Percentiles rank a stretch among this genome's conserved stretches.
Conservation (phyloP, 108 stramenopile species). For the Seminavis robusta region DNA sequence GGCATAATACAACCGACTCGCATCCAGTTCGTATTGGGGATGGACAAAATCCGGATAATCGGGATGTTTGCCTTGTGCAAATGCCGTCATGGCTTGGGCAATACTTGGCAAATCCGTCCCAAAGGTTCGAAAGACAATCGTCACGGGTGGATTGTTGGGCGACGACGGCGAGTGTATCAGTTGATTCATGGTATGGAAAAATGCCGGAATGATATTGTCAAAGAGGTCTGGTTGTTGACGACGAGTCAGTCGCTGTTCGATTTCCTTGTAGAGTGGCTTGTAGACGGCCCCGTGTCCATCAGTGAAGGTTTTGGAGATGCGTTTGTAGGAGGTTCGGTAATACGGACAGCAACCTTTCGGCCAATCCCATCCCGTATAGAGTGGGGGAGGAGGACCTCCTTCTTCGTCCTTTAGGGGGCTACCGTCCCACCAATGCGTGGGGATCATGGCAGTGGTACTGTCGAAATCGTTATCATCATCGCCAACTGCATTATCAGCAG, state of each 20-base stretch:
- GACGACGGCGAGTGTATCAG: slow-evolving; percentile 13
- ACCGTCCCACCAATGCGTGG: slow-evolving; percentile 88
- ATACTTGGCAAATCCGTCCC: slow-evolving; percentile 69
- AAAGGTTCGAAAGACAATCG: slow-evolving; percentile 80
- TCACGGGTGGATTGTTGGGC: slow-evolving; percentile 7
- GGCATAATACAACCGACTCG: slow-evolving; percentile 37
- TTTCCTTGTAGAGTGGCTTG: slow-evolving; percentile 28
- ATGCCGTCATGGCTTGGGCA: slow-evolving; percentile 50
- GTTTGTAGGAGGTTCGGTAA: slow-evolving; percentile 69
- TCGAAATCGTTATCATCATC: slow-evolving; percentile 9
- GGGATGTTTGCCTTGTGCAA: slow-evolving; percentile 76
- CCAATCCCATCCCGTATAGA: slow-evolving; percentile 79
- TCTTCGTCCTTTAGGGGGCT: slow-evolving; percentile 24
- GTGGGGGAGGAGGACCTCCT: slow-evolving; percentile 34
- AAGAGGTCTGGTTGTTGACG: slow-evolving; percentile 12
- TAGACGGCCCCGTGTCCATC: slow-evolving; percentile 56
- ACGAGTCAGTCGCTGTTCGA: slow-evolving; percentile 6
- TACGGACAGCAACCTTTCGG: slow-evolving; percentile 67
- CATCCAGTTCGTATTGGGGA: slow-evolving; percentile 37
- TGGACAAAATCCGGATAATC: slow-evolving; percentile 50
- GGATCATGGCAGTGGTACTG: slow-evolving; percentile 35
- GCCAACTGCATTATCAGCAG: slow-evolving; percentile 1
- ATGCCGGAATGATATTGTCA: slow-evolving; percentile 61
- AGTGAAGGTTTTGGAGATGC: slow-evolving; percentile 48
- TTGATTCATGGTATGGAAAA: slow-evolving; percentile 57